phyloP scores from a whole-genome alignment of 192 early-diverging fungal genomes.

The Backusella westeae region DNA sequence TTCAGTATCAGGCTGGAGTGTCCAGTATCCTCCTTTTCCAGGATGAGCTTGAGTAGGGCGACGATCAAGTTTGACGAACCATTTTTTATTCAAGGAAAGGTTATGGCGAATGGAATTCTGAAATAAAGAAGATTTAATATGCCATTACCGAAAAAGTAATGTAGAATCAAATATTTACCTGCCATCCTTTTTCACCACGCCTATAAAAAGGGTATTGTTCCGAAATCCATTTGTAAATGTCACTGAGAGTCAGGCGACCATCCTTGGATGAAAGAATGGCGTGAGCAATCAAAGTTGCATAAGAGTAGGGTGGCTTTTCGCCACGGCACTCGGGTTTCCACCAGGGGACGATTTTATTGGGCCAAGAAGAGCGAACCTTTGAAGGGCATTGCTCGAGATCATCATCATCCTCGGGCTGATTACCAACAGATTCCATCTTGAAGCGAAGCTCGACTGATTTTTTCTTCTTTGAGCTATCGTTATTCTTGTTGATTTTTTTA shows the following conservation, averaged over 20 bases:
- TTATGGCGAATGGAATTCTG: conserved; percentile 91
- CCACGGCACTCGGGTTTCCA: conserved; percentile 22
- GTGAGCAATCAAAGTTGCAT: conserved; percentile 78
- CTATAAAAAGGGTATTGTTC: conserved; percentile 69
- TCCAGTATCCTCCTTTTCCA: conserved; percentile 72
- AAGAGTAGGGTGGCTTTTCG: conserved; percentile 72
- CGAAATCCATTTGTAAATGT: conserved; percentile 84
- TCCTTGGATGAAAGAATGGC: conserved; percentile 65
- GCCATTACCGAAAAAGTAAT: not conserved
- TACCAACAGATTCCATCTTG: conserved; percentile 24
- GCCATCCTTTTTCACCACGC: conserved; percentile 70
- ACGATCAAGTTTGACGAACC: conserved; percentile 73
- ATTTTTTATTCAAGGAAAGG: conserved; percentile 73
- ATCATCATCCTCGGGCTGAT: conserved; percentile 20
- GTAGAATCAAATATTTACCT: conserved; percentile 43
- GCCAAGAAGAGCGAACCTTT: conserved; percentile 13
- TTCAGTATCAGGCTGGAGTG: conserved; percentile 35
- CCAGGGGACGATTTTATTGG: conserved; percentile 21
- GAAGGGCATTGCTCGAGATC: conserved; percentile 20
- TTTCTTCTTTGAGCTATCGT: not conserved
- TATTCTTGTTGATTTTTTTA: not conserved
- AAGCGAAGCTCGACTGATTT: conserved; percentile 11
- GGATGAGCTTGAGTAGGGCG: conserved; percentile 56
- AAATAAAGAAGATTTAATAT: not conserved
- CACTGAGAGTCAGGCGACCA: conserved; percentile 69